Evolutionary conservation across 192 early-diverging fungal genomes (phyloP).

Genomic region (Umbelopsis vinacea): DNA sequence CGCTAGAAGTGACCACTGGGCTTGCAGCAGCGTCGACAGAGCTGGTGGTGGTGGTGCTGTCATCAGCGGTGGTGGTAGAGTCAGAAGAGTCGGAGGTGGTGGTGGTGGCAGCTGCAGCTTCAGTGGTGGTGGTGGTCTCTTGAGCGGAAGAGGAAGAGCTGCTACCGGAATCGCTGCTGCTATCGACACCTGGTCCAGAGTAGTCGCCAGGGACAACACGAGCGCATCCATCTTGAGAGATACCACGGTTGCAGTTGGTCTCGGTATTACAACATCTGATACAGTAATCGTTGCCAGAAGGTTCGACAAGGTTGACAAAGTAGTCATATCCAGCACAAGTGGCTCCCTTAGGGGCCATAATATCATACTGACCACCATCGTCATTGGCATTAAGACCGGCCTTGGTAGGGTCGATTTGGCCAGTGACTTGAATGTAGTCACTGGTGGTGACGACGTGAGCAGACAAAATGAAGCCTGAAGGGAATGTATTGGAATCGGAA

Average conservation of each 20-base stretch:
- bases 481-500: constrained; percentile 43
- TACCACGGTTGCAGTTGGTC: constrained; percentile 47
- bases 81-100: not conserved
- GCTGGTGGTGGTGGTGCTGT: not conserved
- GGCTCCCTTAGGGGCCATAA: constrained; percentile 45
- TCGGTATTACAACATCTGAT: constrained; percentile 53
- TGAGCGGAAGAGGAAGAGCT: not conserved
- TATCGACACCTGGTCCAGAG: constrained; percentile 29
- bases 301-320: constrained; percentile 61
- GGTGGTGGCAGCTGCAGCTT: not conserved
- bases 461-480: constrained; percentile 51
- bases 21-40: not conserved
- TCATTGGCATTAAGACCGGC: constrained; percentile 39
- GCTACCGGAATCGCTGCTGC: not conserved
- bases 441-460: constrained; percentile 46
- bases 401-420: constrained; percentile 45
- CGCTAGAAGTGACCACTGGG: not conserved
- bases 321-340: constrained; percentile 48
- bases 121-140: not conserved
- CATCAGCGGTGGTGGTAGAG: constrained; percentile 12
- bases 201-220: constrained; percentile 52
- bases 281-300: constrained; percentile 50
- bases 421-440: constrained; percentile 59
- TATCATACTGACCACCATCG: constrained; percentile 57
- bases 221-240: constrained; percentile 48